Conservation (phyloP, 1,139 yeast species). For the Hyphopichia fennica region DNA sequence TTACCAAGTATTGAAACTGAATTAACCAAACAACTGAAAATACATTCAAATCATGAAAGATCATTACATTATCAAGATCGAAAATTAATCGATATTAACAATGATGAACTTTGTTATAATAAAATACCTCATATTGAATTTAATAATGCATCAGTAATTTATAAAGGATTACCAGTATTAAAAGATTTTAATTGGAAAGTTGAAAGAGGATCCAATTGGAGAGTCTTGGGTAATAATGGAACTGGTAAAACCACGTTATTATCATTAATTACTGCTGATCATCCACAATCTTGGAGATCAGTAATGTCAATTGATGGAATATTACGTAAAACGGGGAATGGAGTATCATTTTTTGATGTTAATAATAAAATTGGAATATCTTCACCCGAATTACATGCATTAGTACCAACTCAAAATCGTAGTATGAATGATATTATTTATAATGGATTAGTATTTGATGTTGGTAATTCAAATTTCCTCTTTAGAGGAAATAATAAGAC, state of each 20-base stretch:
- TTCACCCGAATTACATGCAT: slow-evolving; percentile 88
- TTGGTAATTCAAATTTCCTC: slow-evolving; percentile 56
- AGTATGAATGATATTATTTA: slow-evolving; percentile 60
- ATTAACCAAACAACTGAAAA: slow-evolving; percentile 1
- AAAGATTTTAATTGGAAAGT: slow-evolving; percentile 66
- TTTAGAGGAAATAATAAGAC: slow-evolving; percentile 18
- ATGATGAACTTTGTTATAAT: slow-evolving; percentile 5
- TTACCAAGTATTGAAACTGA: slow-evolving; percentile 7
- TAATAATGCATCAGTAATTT: slow-evolving; percentile 62
- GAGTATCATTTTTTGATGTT: slow-evolving; percentile 72
- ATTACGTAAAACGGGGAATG: slow-evolving; percentile 69
- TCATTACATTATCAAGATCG: slow-evolving; percentile 4
- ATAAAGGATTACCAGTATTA: slow-evolving; percentile 62
- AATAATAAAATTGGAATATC: slow-evolving; percentile 82
- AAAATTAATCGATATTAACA: slow-evolving; percentile 7
- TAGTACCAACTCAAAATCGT: slow-evolving; percentile 58
- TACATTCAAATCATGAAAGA: slow-evolving; percentile 9
- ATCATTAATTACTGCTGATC: slow-evolving; percentile 87
- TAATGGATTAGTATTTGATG: slow-evolving; percentile 64
- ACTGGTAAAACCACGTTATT: slow-evolving; percentile 89
- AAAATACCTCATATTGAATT: slow-evolving; percentile 54
- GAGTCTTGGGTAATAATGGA: slow-evolving; percentile 86
- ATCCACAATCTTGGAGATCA: slow-evolving; percentile 92
- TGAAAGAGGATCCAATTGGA: slow-evolving; percentile 78
- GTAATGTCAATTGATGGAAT: slow-evolving; percentile 64